Evolutionary conservation across 2,329 filamentous ascomycete species (phyloP), one percentile per base, ranked within the genome.

Genomic region (Calonectria pseudoturangicola): DNA sequence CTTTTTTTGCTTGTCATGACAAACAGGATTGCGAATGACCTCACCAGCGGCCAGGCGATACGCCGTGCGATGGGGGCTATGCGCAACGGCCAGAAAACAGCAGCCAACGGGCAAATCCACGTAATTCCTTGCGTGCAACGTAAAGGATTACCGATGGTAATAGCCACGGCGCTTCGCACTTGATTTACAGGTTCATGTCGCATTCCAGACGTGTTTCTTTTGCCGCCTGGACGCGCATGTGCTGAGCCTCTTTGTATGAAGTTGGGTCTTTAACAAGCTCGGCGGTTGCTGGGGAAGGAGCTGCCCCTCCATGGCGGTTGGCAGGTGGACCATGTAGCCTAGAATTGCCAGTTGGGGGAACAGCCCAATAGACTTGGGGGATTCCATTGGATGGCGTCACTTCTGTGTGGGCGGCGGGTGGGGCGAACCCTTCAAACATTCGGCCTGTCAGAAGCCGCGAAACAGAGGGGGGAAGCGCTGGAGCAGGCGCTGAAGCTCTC

Each of bases 271-370:
- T 39, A 28, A 47, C 51, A 47, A 33, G 36, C 21, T 21, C n/a
- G 41, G 64, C 43, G 50, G 72, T 74, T 73, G 62, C 70, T 66
- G 43, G 66, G 67, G 67, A 71, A 68, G 54, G 48, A n/a, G 48
- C 25, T 60, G 70, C 72, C 70, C 74, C 75, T 72, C 70, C 58
- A 47, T 45, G 45, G 64, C 58, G 64, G 77, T 79, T 79, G 77
- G 76, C 76, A 71, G 77, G 76, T 75, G 70, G 67, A 78, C 76
- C 64, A 66, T 33, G 50, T 30, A 45, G 27, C 10, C 33, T 39
- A 13, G 33, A 68, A 50, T 47, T 47, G 27, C 70, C 58, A 48
- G 64, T 70, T 70, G 56, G 16, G 15, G 43, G 50, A 63, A 60
- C 54, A 30, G 65, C 33, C 48, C 63, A 51, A 41, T 58, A 48